These are phyloP conservation scores for Puccinia triticina DNA, from an alignment of 1,284 basidiomycete genomes.

Conservation along the genomic window DNA sequence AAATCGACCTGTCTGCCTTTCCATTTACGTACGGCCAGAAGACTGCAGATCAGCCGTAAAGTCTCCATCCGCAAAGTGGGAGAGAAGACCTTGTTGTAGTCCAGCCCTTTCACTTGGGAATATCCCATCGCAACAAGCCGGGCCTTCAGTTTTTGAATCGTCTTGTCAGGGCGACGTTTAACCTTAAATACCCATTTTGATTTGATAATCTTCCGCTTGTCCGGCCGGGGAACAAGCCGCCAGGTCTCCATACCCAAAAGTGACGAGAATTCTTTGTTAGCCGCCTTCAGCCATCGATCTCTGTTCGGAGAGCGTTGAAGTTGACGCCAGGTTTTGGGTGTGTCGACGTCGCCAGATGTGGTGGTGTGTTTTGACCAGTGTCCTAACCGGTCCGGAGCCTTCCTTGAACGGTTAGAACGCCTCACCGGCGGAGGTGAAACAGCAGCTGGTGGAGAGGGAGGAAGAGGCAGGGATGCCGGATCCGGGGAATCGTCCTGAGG, in stretches of 20 bases:
- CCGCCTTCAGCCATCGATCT: not conserved
- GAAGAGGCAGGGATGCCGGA: no score
- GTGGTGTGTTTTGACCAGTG: not conserved
- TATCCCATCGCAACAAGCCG: no score
- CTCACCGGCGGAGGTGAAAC: not conserved
- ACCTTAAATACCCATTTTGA: constrained; percentile 25
- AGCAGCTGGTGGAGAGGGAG: not conserved
- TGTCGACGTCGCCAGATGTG: not conserved
- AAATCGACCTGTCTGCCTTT: not conserved
- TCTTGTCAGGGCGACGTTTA: not conserved
- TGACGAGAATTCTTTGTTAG: not conserved
- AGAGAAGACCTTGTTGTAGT: constrained; percentile 18
- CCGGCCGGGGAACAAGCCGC: not conserved
- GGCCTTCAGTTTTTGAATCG: constrained; percentile 18
- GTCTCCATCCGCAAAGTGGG: constrained; percentile 3
- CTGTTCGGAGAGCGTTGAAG: not conserved
- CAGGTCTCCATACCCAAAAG: not conserved
- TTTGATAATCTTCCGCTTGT: not conserved
- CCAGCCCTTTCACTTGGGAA: not conserved
- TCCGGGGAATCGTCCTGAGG: no score
- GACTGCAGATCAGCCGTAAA: no score
- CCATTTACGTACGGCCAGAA: not conserved
- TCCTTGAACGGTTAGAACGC: not conserved
- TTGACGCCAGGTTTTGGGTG: not conserved
- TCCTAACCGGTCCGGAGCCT: not conserved